Percentiles rank a stretch among this genome's conserved stretches.
Evolutionary conservation across 306 rosid species (phyloP).

Genomic region (Castanopsis chinensis): DNA sequence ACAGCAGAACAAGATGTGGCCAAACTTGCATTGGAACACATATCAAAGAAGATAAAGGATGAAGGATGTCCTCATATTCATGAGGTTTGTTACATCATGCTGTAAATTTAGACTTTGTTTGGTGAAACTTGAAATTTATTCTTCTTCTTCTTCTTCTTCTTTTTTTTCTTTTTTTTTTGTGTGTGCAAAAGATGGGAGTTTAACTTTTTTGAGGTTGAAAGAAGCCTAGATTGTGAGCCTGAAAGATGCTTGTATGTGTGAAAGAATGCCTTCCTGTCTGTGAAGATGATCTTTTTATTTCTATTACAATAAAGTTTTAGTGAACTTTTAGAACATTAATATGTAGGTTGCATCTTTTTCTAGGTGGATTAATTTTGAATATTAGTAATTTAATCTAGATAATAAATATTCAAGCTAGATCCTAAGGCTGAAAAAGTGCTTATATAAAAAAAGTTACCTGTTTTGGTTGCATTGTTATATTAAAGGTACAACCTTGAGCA

Average conservation of each 20-base stretch:
- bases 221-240: too few relatives aligned
- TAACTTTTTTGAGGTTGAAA: not conserved
- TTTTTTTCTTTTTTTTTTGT: not conserved
- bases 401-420: too few relatives aligned
- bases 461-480: not conserved
- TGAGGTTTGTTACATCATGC: conserved; percentile 33
- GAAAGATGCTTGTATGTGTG: too few relatives aligned
- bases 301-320: not conserved
- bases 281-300: too few relatives aligned
- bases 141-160: too few relatives aligned
- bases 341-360: not conserved
- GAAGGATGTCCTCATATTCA: conserved; percentile 30
- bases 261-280: too few relatives aligned
- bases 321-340: not conserved
- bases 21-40: conserved; percentile 31
- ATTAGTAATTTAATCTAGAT: not conserved
- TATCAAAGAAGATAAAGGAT: conserved; percentile 18
- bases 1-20: conserved; percentile 60
- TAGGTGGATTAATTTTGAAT: not conserved
- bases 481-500: not conserved
- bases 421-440: too few relatives aligned
- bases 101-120: not conserved
- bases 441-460: too few relatives aligned
- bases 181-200: too few relatives aligned
- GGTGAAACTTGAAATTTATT: not conserved